Evolutionary conservation across 2,329 filamentous ascomycete genomes (phyloP), one percentile per base, ranked within the genome.

Genomic region (Penicillium expansum): DNA sequence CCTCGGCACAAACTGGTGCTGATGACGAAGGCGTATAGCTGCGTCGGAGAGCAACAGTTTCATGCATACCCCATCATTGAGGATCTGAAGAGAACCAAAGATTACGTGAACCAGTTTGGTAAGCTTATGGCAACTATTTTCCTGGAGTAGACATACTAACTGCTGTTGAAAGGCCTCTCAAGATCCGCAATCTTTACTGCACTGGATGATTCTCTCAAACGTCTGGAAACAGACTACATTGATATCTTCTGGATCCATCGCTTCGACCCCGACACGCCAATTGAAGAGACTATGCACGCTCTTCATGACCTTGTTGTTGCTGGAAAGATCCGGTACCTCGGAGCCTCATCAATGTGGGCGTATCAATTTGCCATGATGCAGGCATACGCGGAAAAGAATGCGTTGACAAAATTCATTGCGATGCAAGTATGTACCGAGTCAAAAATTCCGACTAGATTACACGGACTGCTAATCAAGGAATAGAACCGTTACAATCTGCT

Each of bases 151-250:
- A 5, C 14, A 13, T n/a, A 32, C 45, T 48, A 22, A 48, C 14
- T 35, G 7, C 13, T 1, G 30, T 27, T 4, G 5, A n/a, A 35
- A 48, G 84, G 85, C 0, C 70, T 88, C 30, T 82, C 78, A 39
- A 74, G 85, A 16, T 84, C 83, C 63, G 81, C 84, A 58, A 84
- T 88, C 62, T 82, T 88, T 59, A 79, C 83, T 58, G 83, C 83
- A 0, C 83, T 88, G 3, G 79, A 88, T 48, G 75, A 71, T 48
- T 83, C 80, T 58, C 66, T 85, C 41, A 52, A 72, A 60, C 69
- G 73, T 10, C 68, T 86, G 0, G 77, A 77, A 0, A 71, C 79
- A 0, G 74, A 77, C 3, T 76, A 77, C 45, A 76, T 85, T 44
- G 83, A 85, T 62, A 67, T 85, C 22, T 79, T 79, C 57, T 81